Evolutionary conservation across 495 filamentous ascomycete species (phyloP).

Genomic region (Extremus antarcticus): DNA sequence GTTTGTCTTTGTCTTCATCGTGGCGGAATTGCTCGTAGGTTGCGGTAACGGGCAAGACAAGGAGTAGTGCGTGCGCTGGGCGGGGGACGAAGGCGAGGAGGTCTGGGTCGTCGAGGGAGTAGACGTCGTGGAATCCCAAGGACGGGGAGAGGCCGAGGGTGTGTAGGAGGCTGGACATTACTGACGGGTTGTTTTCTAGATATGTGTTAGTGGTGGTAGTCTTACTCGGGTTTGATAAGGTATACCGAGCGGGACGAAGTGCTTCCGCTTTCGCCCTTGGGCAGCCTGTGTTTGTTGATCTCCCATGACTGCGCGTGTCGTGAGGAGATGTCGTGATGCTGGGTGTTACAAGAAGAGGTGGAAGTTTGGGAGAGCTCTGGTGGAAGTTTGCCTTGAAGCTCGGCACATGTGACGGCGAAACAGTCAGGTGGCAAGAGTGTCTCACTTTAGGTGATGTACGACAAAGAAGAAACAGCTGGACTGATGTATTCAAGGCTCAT

Average conservation of each 20-base stretch:
- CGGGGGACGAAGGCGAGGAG: constrained; percentile 46
- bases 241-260: constrained; percentile 10
- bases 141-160: constrained; percentile 42
- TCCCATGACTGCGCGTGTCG: neutral
- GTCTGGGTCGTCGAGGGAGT: constrained; percentile 43
- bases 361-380: neutral
- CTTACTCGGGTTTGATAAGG: neutral
- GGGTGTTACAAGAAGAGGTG: neutral
- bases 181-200: constrained; percentile 54
- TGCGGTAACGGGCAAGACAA: constrained; percentile 41
- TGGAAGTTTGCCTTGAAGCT: no score
- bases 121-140: constrained; percentile 50
- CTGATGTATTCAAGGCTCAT: no score
- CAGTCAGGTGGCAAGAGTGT: no score
- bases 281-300: neutral
- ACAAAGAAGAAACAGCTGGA: no score
- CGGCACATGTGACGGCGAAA: no score
- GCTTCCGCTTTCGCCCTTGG: constrained; percentile 1
- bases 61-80: constrained; percentile 44
- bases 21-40: constrained; percentile 40
- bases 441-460: no score
- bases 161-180: constrained; percentile 42
- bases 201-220: neutral
- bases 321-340: neutral
- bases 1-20: constrained; percentile 28